Evolutionary conservation across 495 filamentous ascomycete genomes (phyloP).

Genomic region (Neurospora sp.): DNA sequence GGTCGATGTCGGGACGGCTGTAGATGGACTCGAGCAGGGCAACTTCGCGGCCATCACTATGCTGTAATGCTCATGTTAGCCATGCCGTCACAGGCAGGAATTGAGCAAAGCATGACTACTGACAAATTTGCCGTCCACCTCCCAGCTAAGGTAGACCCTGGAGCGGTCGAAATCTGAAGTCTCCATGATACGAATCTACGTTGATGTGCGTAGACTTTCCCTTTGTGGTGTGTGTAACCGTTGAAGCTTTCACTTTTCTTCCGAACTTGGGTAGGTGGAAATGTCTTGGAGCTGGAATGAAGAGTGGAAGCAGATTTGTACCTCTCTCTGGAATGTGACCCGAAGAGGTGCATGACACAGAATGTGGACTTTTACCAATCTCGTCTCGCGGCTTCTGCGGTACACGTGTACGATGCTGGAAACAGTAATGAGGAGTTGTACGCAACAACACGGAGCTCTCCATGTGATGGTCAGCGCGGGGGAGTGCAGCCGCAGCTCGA

Average conservation of each 20-base stretch:
- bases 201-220: not conserved
- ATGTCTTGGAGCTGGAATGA: not conserved
- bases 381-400: not conserved
- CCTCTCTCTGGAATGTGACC: not conserved
- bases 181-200: not conserved
- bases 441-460: not conserved
- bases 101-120: not conserved
- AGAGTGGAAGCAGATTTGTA: not conserved
- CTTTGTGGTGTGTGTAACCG: not conserved
- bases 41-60: slow-evolving; percentile 62
- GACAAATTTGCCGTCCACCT: slow-evolving; percentile 10
- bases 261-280: not conserved
- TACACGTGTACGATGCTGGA: not conserved
- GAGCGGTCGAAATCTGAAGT: not conserved
- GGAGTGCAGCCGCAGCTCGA: not conserved
- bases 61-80: slow-evolving; percentile 58
- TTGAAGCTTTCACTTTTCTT: not conserved
- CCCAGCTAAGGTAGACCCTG: slow-evolving; percentile 6
- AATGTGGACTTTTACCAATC: not conserved
- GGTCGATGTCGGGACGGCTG: slow-evolving; percentile 38
- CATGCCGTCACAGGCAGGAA: slow-evolving; percentile 36
- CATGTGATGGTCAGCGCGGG: not conserved
- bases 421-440: not conserved
- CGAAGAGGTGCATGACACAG: not conserved
- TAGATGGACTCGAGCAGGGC: slow-evolving; percentile 63